Conservation (phyloP, 2,329 filamentous ascomycete genomes). For the Fusarium austroafricanum region DNA sequence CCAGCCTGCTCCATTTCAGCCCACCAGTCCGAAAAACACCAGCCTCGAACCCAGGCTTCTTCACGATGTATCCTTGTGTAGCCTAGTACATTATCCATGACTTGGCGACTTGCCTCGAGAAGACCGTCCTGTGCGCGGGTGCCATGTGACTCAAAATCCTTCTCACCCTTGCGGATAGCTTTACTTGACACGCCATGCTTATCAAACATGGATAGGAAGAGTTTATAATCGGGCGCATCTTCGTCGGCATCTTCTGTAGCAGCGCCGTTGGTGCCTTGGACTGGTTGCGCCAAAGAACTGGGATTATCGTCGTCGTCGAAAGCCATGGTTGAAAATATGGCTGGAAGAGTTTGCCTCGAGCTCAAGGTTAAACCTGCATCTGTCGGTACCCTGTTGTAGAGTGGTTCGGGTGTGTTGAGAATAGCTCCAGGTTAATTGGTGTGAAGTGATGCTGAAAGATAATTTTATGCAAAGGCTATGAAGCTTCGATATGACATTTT, state of each 20-base stretch:
- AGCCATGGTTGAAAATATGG: constrained; percentile 50
- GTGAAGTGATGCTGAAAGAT: constrained; percentile 28
- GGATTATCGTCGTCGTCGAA: constrained; percentile 60
- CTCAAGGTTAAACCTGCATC: not conserved
- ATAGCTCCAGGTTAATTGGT: not conserved
- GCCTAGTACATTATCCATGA: constrained; percentile 88
- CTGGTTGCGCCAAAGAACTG: constrained; percentile 32
- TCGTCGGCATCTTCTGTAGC: constrained; percentile 74
- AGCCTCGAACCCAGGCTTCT: constrained; percentile 74
- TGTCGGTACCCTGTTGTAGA: not conserved
- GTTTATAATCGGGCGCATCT: constrained; percentile 87
- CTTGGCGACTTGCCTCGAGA: constrained; percentile 82
- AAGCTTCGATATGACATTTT: constrained; percentile 28
- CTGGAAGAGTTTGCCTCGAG: not conserved
- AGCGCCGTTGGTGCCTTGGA: constrained; percentile 45
- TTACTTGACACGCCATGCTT: constrained; percentile 65
- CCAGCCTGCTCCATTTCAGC: constrained; percentile 36
- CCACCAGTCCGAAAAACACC: constrained; percentile 77
- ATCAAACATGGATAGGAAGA: constrained; percentile 67
- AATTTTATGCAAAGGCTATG: constrained; percentile 37
- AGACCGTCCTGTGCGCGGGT: constrained; percentile 82
- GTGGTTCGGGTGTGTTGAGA: not conserved
- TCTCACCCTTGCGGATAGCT: constrained; percentile 90
- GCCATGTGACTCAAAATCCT: constrained; percentile 95
- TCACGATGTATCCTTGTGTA: constrained; percentile 80